Base-by-base conservation (phyloP, 208 protist species). In the Angomonas ambiguus region DNA sequence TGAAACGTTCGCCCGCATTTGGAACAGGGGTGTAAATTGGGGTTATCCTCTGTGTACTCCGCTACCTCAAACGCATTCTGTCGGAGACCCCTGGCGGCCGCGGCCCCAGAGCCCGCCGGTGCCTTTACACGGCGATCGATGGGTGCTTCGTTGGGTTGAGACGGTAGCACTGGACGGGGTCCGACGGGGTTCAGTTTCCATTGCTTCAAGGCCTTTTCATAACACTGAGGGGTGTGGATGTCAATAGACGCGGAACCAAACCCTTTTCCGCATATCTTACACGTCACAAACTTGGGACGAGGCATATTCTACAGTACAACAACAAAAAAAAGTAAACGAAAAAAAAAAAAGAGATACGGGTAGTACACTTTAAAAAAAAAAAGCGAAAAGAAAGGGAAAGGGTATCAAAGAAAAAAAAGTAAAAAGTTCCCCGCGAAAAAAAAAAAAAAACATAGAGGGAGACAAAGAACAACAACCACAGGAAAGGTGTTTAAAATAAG, bases 201-300 rank as follows among this genome's bases (percentile, higher is more conserved):
- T 4, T 83, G 84, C 72, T 93, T 90, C 11, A 93, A 32, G 10
- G 86, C 82, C 73, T 95, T 95, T 25, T 95, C 84, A 69, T 91
- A 95, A 69, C 89, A 95, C 62, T 95, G 89, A 1, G 89, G 89
- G 42, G 91, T 83, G 69, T 95, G 89, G 48, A 95, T 95, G 56
- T 82, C 74, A 55, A 95, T 82, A 22, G 86, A 93, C 18, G 89
- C 86, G 0, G 81, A 86, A 1, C 89, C 89, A 62, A 93, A 95
- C 32, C 89, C 89, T 35, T 80, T 69, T 33, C 83, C 78, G 60
- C 89, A 95, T 32, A 95, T 62, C 16, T 79, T 79, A 51, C 89
- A 95, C 32, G 76, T 83, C 18, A 90, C 80, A 72, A 95, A 95
- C 60, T 79, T 79, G 25, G 88, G 85, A 20, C 74, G 80, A 41